Conservation (phyloP, 805 yeast genomes). For the Vanderwaltozyma tropicalis region DNA sequence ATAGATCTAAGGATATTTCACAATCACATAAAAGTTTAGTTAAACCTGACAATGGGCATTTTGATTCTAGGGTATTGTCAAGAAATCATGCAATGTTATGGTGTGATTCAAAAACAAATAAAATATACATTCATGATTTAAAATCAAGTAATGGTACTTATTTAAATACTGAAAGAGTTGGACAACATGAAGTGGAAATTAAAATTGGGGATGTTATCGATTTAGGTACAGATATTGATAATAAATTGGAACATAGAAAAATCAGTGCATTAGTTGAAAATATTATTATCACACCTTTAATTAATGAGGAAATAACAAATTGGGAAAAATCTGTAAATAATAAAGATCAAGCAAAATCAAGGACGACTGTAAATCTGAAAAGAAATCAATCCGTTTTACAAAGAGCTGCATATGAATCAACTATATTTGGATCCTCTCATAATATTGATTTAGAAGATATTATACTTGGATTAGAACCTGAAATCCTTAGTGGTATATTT, state of each 20-base stretch:
- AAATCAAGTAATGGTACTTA: constrained; percentile 93
- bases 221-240: constrained; percentile 77
- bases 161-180: constrained; percentile 64
- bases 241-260: constrained; percentile 63
- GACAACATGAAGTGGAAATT: constrained; percentile 46
- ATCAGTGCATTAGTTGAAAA: constrained; percentile 77
- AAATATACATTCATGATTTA: constrained; percentile 70
- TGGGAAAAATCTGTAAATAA: neutral
- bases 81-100: constrained; percentile 89
- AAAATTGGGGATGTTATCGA: constrained; percentile 81
- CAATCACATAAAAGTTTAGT: constrained; percentile 32
- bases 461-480: constrained; percentile 38
- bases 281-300: constrained; percentile 41
- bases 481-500: constrained; percentile 44
- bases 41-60: constrained; percentile 72
- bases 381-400: constrained; percentile 6
- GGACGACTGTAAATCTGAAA: neutral
- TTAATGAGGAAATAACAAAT: constrained; percentile 13
- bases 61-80: constrained; percentile 86
- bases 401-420: constrained; percentile 40
- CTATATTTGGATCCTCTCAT: constrained; percentile 52
- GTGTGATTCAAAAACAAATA: constrained; percentile 54
- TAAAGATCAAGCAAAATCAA: neutral
- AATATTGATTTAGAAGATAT: constrained; percentile 39
- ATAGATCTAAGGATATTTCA: constrained; percentile 1